These are phyloP conservation scores for Trichoderma erinaceum DNA, from an alignment of 495 filamentous ascomycete species.

Conservation along the genomic window DNA sequence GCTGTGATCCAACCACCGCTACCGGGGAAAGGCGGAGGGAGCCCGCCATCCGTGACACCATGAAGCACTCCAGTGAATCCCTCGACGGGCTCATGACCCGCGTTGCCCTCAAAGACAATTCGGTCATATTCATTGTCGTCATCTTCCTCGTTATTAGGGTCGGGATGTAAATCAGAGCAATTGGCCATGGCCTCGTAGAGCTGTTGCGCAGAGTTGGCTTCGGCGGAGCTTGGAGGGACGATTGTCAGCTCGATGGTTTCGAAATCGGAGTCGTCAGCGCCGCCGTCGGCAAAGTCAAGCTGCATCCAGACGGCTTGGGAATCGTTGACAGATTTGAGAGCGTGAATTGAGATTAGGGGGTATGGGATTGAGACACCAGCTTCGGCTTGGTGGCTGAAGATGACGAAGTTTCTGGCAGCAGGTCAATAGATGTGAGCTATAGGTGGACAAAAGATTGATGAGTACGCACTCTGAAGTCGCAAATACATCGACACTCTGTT, in stretches of 20 bases:
- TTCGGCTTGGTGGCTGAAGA: constrained; percentile 57
- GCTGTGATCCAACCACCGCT: constrained; percentile 94
- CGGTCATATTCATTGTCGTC: constrained; percentile 48
- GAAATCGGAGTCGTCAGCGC: constrained; percentile 61
- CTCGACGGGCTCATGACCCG: constrained; percentile 38
- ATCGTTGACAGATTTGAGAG: constrained; percentile 57
- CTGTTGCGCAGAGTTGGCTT: constrained; percentile 29
- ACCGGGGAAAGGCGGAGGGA: constrained; percentile 74
- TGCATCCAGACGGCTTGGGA: constrained; percentile 73
- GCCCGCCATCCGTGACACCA: constrained; percentile 42
- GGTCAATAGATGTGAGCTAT: not conserved
- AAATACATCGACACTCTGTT: constrained; percentile 61
- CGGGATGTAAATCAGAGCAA: constrained; percentile 86
- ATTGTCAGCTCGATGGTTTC: constrained; percentile 68
- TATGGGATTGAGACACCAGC: constrained; percentile 77
- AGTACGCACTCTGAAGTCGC: constrained; percentile 66
- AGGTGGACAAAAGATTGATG: not conserved
- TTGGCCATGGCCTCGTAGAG: constrained; percentile 77
- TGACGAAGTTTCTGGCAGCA: constrained; percentile 57
- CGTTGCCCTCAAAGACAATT: constrained; percentile 50
- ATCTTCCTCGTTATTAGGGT: constrained; percentile 53
- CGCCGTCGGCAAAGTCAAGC: constrained; percentile 54
- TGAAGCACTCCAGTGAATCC: constrained; percentile 41
- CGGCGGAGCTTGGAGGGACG: constrained; percentile 42
- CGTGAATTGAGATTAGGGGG: constrained; percentile 81